Evolutionary conservation across 768 basidiomycete species (phyloP).

Genomic region (Amanita jacksonii): DNA sequence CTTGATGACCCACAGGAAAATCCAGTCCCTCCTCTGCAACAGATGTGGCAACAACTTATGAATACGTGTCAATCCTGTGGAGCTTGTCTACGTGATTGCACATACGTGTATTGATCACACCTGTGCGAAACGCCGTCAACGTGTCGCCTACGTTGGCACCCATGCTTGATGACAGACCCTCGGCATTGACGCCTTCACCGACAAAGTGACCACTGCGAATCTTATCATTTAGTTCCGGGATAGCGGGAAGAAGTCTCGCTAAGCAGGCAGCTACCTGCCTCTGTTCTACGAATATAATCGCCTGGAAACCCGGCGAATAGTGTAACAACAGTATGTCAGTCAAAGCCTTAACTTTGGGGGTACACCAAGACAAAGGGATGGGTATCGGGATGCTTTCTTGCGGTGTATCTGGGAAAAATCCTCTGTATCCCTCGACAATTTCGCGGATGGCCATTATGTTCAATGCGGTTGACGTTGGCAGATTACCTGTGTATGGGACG

Average conservation of each 20-base stretch:
- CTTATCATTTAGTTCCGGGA: conserved; percentile 46
- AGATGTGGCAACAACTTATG: conserved; percentile 66
- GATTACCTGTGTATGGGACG: conserved; percentile 7
- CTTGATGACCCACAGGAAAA: conserved; percentile 49
- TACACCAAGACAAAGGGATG: conserved; percentile 53
- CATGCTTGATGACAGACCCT: conserved; percentile 30
- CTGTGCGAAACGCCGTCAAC: conserved; percentile 55
- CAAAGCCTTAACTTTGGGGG: conserved; percentile 61
- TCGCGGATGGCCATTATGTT: conserved; percentile 26
- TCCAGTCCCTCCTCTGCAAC: conserved; percentile 92
- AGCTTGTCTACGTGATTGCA: conserved; percentile 11
- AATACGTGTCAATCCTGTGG: conserved; percentile 8
- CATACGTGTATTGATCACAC: conserved; percentile 60
- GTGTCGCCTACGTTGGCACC: conserved; percentile 45
- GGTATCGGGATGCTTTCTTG: conserved; percentile 26
- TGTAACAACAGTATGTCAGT: conserved; percentile 50
- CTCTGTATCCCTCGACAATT: conserved; percentile 36
- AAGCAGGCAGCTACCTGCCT: conserved; percentile 70
- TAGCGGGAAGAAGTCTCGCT: conserved; percentile 48
- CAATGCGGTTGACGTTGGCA: conserved; percentile 18
- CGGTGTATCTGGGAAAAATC: conserved; percentile 34
- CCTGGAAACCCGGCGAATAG: conserved; percentile 53
- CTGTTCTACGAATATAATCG: conserved; percentile 83
- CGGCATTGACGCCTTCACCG: conserved; percentile 49
- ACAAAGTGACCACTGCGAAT: conserved; percentile 59